Conservation (phyloP, 305 asterid genomes). For the Solanum hybrid region DNA sequence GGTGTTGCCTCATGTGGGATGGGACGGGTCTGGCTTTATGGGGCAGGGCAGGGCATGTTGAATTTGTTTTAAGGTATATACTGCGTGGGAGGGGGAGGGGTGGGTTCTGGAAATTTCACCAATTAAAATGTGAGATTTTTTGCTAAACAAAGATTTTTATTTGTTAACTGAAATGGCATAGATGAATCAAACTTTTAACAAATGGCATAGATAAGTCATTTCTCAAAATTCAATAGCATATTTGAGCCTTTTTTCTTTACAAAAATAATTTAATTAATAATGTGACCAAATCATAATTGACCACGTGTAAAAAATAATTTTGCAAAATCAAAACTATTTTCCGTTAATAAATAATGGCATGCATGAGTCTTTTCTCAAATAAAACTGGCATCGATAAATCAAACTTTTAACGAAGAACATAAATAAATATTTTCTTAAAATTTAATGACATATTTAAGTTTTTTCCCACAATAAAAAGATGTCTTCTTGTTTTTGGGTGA, state of each 20-base stretch:
- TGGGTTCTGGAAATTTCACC: background rate
- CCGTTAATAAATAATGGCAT: too few species aligned
- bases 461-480: too few species aligned
- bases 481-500: background rate
- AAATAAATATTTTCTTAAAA: too few species aligned
- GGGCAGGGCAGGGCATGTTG: accelerated
- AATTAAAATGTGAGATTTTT: too few species aligned
- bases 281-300: background rate
- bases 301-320: too few species aligned
- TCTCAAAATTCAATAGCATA: background rate
- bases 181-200: background rate
- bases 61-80: background rate
- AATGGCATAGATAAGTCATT: accelerated
- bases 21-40: background rate
- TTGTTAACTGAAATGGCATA: too few species aligned
- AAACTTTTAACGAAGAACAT: accelerated
- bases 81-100: accelerated
- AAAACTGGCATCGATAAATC: accelerated
- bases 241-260: background rate
- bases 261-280: too few species aligned
- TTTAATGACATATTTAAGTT: background rate
- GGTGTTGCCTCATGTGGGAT: background rate
- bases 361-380: too few species aligned
- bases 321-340: too few species aligned
- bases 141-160: too few species aligned